Conservation (phyloP, 2,329 filamentous ascomycete genomes). For the Amylocarpus encephaloides region DNA sequence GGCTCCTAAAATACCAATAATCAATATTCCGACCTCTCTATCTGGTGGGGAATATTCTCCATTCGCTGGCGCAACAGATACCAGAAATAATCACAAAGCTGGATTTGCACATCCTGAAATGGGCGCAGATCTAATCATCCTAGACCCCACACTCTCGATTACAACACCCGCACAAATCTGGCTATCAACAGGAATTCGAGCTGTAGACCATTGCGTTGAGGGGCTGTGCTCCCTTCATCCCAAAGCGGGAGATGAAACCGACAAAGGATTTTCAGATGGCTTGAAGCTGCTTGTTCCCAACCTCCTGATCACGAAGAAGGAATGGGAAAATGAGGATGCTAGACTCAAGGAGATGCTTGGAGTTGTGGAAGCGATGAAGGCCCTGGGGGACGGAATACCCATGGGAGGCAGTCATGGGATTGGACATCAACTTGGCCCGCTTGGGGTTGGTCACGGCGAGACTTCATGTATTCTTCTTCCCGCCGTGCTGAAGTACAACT, state of each 20-base stretch:
- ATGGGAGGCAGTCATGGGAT: conserved; percentile 37
- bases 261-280: conserved; percentile 15
- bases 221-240: conserved; percentile 39
- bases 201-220: conserved; percentile 54
- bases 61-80: conserved; percentile 36
- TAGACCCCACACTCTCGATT: conserved; percentile 46
- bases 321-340: conserved; percentile 15
- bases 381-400: conserved; percentile 36
- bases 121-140: conserved; percentile 46
- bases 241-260: conserved; percentile 13
- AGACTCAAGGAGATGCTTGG: conserved; percentile 33
- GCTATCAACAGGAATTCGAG: conserved; percentile 51
- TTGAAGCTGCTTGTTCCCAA: conserved; percentile 23
- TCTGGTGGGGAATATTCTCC: conserved; percentile 37
- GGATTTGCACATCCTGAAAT: conserved; percentile 31
- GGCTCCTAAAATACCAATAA: conserved; percentile 29
- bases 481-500: conserved; percentile 50
- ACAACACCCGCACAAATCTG: conserved; percentile 48
- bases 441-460: conserved; percentile 53
- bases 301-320: conserved; percentile 21
- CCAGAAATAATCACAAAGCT: conserved; percentile 18
- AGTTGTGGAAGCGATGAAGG: conserved; percentile 45
- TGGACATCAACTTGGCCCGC: conserved; percentile 36
- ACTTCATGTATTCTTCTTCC: conserved; percentile 52
- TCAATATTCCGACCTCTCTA: conserved; percentile 37